Evolutionary conservation across 495 filamentous ascomycete species (phyloP).

Genomic region (Lepidopterella palustris): DNA sequence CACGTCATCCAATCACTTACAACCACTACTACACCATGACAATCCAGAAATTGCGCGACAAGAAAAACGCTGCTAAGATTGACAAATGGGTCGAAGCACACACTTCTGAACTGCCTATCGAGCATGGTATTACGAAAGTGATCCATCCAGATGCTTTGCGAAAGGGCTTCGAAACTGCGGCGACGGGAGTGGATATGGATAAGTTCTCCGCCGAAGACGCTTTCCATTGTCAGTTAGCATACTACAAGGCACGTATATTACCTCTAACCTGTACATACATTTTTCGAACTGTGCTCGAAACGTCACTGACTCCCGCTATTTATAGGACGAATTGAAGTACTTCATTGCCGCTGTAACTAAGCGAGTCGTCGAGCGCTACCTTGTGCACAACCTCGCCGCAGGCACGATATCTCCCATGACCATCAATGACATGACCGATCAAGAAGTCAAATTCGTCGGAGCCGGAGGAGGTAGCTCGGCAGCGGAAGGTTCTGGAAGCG

Average conservation of each 20-base stretch:
- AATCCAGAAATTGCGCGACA: background rate
- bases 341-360: background rate
- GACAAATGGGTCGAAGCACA: conserved; percentile 4
- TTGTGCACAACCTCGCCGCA: background rate
- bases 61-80: background rate
- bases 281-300: background rate
- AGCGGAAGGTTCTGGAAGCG: background rate
- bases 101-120: background rate
- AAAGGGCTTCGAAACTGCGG: background rate
- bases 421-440: background rate
- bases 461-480: background rate
- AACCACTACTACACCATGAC: background rate
- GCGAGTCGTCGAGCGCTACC: background rate
- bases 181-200: background rate
- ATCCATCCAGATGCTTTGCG: background rate
- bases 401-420: background rate
- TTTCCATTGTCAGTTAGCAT: background rate
- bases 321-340: background rate
- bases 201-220: background rate
- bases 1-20: background rate
- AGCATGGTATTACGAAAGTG: background rate
- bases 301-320: background rate
- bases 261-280: background rate
- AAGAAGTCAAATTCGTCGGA: background rate
- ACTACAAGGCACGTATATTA: background rate